These are phyloP conservation scores for Acer campestre DNA, from an alignment of 345 rosid species.

Conservation along the genomic window DNA sequence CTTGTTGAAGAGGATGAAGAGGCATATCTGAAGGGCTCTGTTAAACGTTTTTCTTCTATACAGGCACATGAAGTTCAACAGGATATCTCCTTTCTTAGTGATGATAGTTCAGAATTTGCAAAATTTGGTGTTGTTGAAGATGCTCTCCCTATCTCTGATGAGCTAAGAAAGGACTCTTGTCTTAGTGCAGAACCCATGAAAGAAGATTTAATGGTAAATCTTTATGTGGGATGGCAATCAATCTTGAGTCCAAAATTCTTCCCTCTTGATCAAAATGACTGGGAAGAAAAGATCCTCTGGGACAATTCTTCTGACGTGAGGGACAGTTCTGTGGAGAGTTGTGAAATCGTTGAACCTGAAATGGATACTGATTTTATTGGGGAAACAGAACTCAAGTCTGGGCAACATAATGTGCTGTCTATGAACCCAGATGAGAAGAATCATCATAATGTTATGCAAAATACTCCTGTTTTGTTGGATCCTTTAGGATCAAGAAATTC, in stretches of 20 bases:
- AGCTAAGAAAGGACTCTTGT: slow-evolving; percentile 35
- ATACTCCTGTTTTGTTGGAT: slow-evolving; percentile 51
- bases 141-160: slow-evolving; percentile 37
- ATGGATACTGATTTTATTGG: slow-evolving; percentile 32
- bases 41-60: slow-evolving; percentile 41
- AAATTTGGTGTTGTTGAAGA: slow-evolving; percentile 40
- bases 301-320: slow-evolving; percentile 57
- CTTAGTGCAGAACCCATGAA: slow-evolving; percentile 43
- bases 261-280: slow-evolving; percentile 88
- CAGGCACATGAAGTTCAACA: slow-evolving; percentile 38
- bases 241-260: slow-evolving; percentile 47
- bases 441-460: slow-evolving; percentile 28
- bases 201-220: slow-evolving; percentile 38
- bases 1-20: slow-evolving; percentile 95
- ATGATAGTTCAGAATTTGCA: slow-evolving; percentile 39
- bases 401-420: slow-evolving; percentile 37
- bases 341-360: slow-evolving; percentile 43
- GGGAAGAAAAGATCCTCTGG: slow-evolving; percentile 92
- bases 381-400: slow-evolving; percentile 36
- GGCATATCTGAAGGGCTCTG: slow-evolving; percentile 58
- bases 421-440: slow-evolving; percentile 36
- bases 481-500: slow-evolving; percentile 50
- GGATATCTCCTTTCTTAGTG: slow-evolving; percentile 40
- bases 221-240: slow-evolving; percentile 52
- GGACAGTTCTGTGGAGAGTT: slow-evolving; percentile 43